Conservation (phyloP, 1,139 yeast species). For the Saccharomyces pastorianus region DNA sequence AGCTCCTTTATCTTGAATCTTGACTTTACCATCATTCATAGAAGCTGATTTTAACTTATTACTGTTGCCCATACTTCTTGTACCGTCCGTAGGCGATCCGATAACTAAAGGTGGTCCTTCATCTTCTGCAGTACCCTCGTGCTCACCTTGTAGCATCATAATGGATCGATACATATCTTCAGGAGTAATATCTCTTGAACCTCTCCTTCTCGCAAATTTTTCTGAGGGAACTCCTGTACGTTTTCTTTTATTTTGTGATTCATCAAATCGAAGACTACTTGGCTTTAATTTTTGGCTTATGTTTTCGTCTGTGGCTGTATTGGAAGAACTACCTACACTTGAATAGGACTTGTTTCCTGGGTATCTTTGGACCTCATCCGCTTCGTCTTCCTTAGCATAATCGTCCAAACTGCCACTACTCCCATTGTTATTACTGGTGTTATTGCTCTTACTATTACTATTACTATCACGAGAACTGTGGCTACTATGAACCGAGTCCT, state of each 20-base stretch:
- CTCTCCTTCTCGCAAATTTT: constrained; percentile 25
- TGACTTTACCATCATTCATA: background rate
- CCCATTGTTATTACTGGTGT: background rate
- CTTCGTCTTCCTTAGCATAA: background rate
- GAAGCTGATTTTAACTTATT: background rate
- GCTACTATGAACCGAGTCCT: constrained; percentile 8
- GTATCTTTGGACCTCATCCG: background rate
- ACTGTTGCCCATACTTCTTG: background rate
- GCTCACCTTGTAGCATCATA: constrained; percentile 58
- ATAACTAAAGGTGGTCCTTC: constrained; percentile 80
- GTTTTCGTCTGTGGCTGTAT: background rate
- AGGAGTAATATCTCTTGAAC: constrained; percentile 56
- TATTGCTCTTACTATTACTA: background rate
- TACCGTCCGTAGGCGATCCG: constrained; percentile 67
- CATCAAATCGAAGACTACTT: constrained; percentile 1
- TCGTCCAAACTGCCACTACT: background rate
- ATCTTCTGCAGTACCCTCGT: constrained; percentile 37
- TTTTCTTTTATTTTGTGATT: constrained; percentile 1
- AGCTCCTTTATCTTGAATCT: background rate
- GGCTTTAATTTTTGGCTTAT: constrained; percentile 5
- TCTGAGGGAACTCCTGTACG: constrained; percentile 8
- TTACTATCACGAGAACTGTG: background rate
- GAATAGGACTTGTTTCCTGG: background rate
- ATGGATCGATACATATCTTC: constrained; percentile 79
- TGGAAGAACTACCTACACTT: background rate